phyloP scores from a whole-genome alignment of 352 stramenopile genomes.

The Peronospora belbahrii region DNA sequence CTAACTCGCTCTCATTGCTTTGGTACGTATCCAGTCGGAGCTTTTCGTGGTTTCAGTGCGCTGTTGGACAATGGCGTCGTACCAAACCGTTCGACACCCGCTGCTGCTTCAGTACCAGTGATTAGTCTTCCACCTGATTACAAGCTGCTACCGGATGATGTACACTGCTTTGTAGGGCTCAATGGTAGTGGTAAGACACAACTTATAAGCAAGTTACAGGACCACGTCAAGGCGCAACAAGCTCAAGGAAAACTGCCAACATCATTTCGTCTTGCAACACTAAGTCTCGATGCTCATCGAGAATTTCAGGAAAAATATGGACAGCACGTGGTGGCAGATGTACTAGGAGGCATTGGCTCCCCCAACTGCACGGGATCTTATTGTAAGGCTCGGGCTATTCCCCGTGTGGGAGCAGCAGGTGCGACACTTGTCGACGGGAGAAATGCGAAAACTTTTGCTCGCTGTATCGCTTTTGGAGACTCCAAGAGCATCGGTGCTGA shows the following conservation, averaged over 20 bases:
- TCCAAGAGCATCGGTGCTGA: conserved; percentile 64
- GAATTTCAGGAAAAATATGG: conserved; percentile 61
- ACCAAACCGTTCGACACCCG: background rate
- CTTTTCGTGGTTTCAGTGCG: conserved; percentile 4
- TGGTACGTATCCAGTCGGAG: background rate
- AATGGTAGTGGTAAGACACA: conserved; percentile 66
- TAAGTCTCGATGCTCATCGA: conserved; percentile 84
- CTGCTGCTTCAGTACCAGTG: conserved; percentile 16
- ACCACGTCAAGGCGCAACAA: conserved; percentile 19
- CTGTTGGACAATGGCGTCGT: conserved; percentile 9
- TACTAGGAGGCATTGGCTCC: conserved; percentile 62
- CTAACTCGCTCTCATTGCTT: background rate
- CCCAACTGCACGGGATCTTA: conserved; percentile 77
- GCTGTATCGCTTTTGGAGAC: conserved; percentile 70
- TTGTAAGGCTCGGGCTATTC: conserved; percentile 89
- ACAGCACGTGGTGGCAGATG: conserved; percentile 46
- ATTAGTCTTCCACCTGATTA: conserved; percentile 38
- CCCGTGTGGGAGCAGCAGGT: conserved; percentile 79
- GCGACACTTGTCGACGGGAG: conserved; percentile 84
- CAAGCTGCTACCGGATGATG: conserved; percentile 35
- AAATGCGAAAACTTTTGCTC: conserved; percentile 90
- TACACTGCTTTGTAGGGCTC: conserved; percentile 65
- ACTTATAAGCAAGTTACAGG: conserved; percentile 41
- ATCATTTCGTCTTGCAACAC: conserved; percentile 31
- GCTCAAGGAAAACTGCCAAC: conserved; percentile 15